Evolutionary conservation across 495 filamentous ascomycete genomes (phyloP).

Genomic region (Xylaria castorea): DNA sequence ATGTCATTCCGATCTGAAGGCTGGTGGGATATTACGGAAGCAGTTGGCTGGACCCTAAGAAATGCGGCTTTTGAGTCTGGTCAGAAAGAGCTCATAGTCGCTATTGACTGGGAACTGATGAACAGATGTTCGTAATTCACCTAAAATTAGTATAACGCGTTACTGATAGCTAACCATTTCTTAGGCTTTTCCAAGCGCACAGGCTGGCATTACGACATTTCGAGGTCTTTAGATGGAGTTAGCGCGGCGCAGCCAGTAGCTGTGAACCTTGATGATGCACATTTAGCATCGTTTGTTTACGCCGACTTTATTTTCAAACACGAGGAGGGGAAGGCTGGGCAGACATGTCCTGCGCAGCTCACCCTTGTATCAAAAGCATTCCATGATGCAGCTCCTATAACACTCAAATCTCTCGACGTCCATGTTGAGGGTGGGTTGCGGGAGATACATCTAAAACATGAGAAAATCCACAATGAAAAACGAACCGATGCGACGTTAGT

Average conservation of each 20-base stretch:
- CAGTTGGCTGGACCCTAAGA: slow-evolving; percentile 75
- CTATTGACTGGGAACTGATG: slow-evolving; percentile 85
- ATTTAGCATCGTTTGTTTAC: slow-evolving; percentile 73
- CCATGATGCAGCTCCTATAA: slow-evolving; percentile 64
- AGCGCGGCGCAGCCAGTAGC: slow-evolving; percentile 63
- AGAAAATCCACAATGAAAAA: slow-evolving; percentile 25
- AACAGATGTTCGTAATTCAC: slow-evolving; percentile 63
- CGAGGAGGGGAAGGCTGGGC: slow-evolving; percentile 82
- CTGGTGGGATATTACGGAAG: slow-evolving; percentile 80
- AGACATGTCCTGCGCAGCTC: slow-evolving; percentile 75
- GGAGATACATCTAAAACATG: slow-evolving; percentile 56
- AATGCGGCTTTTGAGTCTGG: slow-evolving; percentile 70
- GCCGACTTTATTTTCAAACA: slow-evolving; percentile 76
- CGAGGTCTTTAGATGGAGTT: slow-evolving; percentile 67
- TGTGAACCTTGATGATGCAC: slow-evolving; percentile 69
- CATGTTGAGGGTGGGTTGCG: slow-evolving; percentile 73
- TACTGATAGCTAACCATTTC: slow-evolving; percentile 3
- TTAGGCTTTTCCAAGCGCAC: slow-evolving; percentile 66
- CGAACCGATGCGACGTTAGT: slow-evolving; percentile 23
- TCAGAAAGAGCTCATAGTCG: slow-evolving; percentile 69
- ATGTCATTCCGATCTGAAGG: slow-evolving; percentile 78
- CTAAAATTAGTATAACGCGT: slow-evolving; percentile 24
- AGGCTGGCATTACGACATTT: slow-evolving; percentile 76
- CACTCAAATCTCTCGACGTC: slow-evolving; percentile 68
- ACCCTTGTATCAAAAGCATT: slow-evolving; percentile 74